Evolutionary conservation across 495 filamentous ascomycete genomes (phyloP).

Genomic region (Glonium stellatum): DNA sequence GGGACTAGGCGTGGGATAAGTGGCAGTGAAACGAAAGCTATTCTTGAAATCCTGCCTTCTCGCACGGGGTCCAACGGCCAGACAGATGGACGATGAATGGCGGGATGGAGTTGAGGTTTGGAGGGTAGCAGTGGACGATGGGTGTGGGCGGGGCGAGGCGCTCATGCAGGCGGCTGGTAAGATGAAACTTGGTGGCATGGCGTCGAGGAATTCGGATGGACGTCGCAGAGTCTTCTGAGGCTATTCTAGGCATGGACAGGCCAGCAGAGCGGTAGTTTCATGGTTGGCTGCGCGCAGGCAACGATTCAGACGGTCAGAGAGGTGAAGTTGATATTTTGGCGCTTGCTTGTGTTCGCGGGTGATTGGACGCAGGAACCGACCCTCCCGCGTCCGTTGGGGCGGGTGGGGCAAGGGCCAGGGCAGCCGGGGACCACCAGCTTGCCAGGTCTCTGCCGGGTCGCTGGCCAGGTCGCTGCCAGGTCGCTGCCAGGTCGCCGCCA

Average conservation of each 20-base stretch:
- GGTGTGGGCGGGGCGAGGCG: conserved; percentile 1
- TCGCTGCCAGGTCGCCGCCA: no score
- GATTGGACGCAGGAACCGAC: neutral
- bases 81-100: conserved; percentile 15
- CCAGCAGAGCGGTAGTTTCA: conserved; percentile 5
- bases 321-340: conserved; percentile 1
- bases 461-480: no score
- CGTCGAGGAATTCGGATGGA: neutral
- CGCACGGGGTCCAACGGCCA: conserved; percentile 4
- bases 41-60: neutral
- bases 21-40: conserved; percentile 1
- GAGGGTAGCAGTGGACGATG: neutral
- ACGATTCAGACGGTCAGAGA: neutral
- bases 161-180: conserved; percentile 3
- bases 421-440: neutral
- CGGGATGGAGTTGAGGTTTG: conserved; percentile 15
- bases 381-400: conserved; percentile 2
- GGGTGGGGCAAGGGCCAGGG: no score
- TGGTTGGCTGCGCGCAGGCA: neutral
- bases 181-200: neutral
- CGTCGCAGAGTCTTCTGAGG: neutral
- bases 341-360: neutral
- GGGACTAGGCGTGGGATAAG: neutral
- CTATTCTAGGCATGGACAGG: neutral
- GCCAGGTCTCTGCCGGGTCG: no score